Conservation (phyloP, 352 stramenopile genomes). For the Blastocystis hominis region DNA sequence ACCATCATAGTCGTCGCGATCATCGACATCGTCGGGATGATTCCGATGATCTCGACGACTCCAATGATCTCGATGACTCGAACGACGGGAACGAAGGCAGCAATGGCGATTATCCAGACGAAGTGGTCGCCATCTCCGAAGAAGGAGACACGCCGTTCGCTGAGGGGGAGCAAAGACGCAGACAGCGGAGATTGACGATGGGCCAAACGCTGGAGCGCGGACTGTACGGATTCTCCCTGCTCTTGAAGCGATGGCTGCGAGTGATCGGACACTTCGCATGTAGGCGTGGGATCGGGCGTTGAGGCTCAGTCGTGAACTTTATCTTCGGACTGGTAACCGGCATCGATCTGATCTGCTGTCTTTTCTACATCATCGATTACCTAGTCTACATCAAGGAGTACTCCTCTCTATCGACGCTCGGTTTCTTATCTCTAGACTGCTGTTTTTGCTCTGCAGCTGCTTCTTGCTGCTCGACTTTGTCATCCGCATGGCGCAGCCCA, state of each 20-base stretch:
- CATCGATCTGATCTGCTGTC: not conserved
- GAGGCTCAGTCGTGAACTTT: not conserved
- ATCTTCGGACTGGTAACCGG: not conserved
- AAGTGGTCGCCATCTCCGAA: no score
- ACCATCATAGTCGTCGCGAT: not conserved
- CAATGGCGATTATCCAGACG: no score
- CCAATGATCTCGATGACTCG: not conserved
- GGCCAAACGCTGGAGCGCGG: no score
- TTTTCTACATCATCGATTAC: slow-evolving; percentile 13
- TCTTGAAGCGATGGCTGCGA: no score
- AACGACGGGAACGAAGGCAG: no score
- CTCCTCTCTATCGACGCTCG: no score
- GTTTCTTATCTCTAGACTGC: not conserved
- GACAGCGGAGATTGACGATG: no score
- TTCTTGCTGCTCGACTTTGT: not conserved
- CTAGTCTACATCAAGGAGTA: not conserved
- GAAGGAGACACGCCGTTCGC: no score
- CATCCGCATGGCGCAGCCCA: not conserved
- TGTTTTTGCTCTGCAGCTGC: not conserved
- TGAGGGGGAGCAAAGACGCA: no score
- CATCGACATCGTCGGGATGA: not conserved
- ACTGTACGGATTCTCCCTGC: no score
- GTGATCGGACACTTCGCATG: no score
- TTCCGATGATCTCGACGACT: not conserved
- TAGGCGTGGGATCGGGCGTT: no score